Conservation (phyloP, 2,329 filamentous ascomycete genomes). For the Biscogniauxia mediterranea region DNA sequence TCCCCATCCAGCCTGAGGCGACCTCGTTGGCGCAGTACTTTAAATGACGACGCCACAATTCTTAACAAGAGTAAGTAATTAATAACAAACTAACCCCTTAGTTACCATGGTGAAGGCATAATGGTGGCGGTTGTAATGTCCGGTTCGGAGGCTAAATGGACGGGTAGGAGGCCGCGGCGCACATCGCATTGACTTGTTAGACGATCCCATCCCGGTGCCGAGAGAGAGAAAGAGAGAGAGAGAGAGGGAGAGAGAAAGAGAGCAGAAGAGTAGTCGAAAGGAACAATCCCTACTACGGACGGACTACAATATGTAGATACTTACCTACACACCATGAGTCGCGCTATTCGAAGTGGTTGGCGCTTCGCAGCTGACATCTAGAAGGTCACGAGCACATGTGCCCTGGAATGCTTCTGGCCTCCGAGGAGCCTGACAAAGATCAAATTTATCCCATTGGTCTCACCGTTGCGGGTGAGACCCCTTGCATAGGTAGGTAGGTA, state of each 20-base stretch:
- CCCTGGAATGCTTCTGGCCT: background rate
- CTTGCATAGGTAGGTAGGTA: background rate
- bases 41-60: background rate
- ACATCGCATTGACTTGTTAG: background rate
- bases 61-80: background rate
- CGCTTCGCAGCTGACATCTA: background rate
- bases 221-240: background rate
- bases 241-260: background rate
- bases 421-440: background rate
- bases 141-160: background rate
- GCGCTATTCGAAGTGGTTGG: background rate
- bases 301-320: no score
- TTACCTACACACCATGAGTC: background rate
- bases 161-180: background rate
- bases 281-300: no score
- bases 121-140: background rate
- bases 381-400: background rate
- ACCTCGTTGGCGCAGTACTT: background rate
- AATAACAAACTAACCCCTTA: background rate
- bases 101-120: background rate
- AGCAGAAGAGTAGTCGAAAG: background rate
- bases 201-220: background rate
- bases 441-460: background rate
- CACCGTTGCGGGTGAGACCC: background rate
- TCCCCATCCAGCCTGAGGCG: background rate